Percentiles rank a stretch among this genome's conserved stretches.
Conservation (phyloP, 2,329 filamentous ascomycete genomes). For the Fusarium beomiforme region DNA sequence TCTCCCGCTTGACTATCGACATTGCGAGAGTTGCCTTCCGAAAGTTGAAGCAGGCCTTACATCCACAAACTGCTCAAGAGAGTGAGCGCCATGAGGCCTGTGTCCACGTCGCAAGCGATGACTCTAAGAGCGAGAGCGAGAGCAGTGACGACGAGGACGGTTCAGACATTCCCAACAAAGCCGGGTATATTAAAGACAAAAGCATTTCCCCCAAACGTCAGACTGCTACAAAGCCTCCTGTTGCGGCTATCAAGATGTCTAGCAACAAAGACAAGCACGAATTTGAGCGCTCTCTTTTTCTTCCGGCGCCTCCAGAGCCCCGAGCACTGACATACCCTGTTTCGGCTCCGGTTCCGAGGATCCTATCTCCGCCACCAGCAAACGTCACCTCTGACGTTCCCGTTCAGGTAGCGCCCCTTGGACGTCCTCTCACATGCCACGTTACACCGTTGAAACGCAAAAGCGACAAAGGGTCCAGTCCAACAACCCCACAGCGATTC, state of each 20-base stretch:
- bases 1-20: neutral
- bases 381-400: too few species aligned
- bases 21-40: neutral
- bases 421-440: too few species aligned
- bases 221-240: too few species aligned
- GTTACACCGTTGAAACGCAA: neutral
- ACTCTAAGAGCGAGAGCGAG: neutral
- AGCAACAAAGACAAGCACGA: neutral
- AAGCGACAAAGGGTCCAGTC: neutral
- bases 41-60: neutral
- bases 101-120: neutral
- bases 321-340: neutral
- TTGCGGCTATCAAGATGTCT: neutral
- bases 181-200: neutral
- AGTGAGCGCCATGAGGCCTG: neutral
- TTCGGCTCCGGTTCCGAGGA: too few species aligned
- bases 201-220: neutral
- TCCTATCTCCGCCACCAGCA: too few species aligned
- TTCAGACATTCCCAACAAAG: accelerated
- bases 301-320: too few species aligned
- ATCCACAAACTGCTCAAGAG: neutral
- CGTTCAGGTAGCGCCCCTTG: too few species aligned
- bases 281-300: neutral
- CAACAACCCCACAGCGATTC: neutral
- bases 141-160: neutral